phyloP scores from a whole-genome alignment of 2,329 filamentous ascomycete genomes.

The Alternaria arbusti region DNA sequence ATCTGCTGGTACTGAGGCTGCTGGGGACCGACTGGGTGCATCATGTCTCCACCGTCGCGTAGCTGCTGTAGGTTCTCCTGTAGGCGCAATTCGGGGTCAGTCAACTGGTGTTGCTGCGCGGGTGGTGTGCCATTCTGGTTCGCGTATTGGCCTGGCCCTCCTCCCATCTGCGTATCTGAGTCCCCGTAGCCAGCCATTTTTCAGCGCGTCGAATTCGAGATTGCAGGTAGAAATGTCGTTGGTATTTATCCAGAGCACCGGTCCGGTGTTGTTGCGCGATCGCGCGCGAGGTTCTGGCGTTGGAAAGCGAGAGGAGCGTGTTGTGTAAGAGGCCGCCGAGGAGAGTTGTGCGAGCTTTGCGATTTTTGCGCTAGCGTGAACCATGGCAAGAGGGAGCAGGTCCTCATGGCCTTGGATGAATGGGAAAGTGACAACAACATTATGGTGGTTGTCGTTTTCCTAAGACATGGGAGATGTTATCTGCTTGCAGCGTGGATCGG shows the following conservation, averaged over 20 bases:
- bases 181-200: constrained; percentile 45
- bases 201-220: constrained; percentile 21
- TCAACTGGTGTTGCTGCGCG: constrained; percentile 38
- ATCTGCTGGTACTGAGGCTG: constrained; percentile 38
- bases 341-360: constrained; percentile 42
- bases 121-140: constrained; percentile 46
- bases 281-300: constrained; percentile 28
- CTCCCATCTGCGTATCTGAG: constrained; percentile 43
- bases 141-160: constrained; percentile 41
- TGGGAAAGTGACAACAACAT: constrained; percentile 18
- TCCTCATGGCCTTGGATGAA: constrained; percentile 2
- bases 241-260: neutral
- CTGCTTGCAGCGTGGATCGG: constrained; percentile 18
- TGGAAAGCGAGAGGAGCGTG: constrained; percentile 28
- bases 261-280: constrained; percentile 16
- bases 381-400: constrained; percentile 16
- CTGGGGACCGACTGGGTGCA: constrained; percentile 34
- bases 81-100: constrained; percentile 42
- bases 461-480: constrained; percentile 2
- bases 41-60: constrained; percentile 39
- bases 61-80: constrained; percentile 47
- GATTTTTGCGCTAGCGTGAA: constrained; percentile 42
- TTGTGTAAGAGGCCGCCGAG: constrained; percentile 28
- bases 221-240: neutral
- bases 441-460: constrained; percentile 15